phyloP scores from a whole-genome alignment of 495 filamentous ascomycete genomes.

The Parathielavia appendiculata region DNA sequence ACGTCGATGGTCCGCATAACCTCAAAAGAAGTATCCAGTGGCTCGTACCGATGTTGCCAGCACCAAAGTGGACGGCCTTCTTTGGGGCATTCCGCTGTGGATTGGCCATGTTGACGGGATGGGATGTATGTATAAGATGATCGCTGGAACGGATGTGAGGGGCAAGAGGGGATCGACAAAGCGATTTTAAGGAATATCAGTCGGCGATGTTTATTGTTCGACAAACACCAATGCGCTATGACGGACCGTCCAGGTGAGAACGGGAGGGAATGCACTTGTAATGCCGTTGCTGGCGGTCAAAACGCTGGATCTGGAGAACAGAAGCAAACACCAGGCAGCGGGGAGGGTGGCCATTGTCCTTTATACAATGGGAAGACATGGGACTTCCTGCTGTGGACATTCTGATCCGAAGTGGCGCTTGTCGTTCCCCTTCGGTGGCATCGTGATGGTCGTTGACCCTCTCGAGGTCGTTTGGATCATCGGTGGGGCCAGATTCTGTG shows the following conservation, averaged over 20 bases:
- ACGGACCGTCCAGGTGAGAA: neutral
- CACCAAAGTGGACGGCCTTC: slow-evolving; percentile 89
- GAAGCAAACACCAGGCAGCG: slow-evolving; percentile 6
- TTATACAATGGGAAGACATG: neutral
- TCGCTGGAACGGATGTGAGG: neutral
- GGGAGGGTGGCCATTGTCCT: neutral
- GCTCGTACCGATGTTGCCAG: slow-evolving; percentile 72
- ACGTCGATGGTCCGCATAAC: neutral
- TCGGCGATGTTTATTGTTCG: neutral
- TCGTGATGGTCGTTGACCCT: neutral
- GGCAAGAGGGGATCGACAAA: neutral
- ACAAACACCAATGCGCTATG: neutral
- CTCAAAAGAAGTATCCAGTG: neutral
- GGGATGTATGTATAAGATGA: neutral
- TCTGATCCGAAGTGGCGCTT: neutral
- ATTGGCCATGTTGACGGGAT: slow-evolving; percentile 6
- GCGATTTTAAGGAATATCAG: neutral
- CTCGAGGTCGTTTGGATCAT: slow-evolving; percentile 7
- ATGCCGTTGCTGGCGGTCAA: neutral
- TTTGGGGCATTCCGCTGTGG: slow-evolving; percentile 37
- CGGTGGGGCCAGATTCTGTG: slow-evolving; percentile 9
- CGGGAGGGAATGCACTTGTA: neutral
- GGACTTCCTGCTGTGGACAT: neutral
- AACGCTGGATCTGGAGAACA: neutral
- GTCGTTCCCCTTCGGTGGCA: slow-evolving; percentile 4